These are phyloP conservation scores for Amesomyces nigricolor DNA, from an alignment of 2,329 filamentous ascomycete species.

Conservation along the genomic window DNA sequence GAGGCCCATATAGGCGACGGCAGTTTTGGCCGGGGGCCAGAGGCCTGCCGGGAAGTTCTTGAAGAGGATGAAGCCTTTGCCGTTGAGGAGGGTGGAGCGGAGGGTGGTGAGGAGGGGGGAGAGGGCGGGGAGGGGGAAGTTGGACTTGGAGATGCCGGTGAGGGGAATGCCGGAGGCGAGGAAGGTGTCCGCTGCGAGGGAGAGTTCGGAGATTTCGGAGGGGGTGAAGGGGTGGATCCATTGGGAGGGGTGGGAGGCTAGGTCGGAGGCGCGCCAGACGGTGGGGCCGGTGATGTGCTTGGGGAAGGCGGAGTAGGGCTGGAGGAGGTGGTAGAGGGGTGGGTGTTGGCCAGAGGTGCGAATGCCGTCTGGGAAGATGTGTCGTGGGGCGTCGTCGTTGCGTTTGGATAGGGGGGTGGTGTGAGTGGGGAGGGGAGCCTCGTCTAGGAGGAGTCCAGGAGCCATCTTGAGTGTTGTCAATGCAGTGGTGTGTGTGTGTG, in stretches of 20 bases:
- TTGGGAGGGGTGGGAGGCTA: conserved; percentile 54
- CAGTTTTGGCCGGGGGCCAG: conserved; percentile 76
- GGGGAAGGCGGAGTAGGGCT: conserved; percentile 65
- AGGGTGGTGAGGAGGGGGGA: conserved; percentile 33
- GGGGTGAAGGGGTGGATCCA: conserved; percentile 68
- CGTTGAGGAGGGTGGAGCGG: conserved; percentile 54
- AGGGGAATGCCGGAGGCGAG: conserved; percentile 58
- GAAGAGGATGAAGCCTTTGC: conserved; percentile 86
- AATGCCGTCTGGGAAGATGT: conserved; percentile 44
- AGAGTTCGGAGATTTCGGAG: conserved; percentile 63
- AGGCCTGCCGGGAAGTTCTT: conserved; percentile 71
- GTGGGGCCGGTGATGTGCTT: conserved; percentile 65
- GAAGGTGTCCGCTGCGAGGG: conserved; percentile 62
- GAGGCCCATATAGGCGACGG: conserved; percentile 85
- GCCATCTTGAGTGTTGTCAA: conserved; percentile 22
- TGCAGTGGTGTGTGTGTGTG: background rate
- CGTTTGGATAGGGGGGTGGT: conserved; percentile 5
- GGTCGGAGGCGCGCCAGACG: conserved; percentile 65
- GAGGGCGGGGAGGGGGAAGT: conserved; percentile 41
- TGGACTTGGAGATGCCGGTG: conserved; percentile 56
- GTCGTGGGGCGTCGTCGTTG: conserved; percentile 32
- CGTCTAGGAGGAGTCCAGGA: conserved; percentile 26
- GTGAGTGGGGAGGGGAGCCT: conserved; percentile 8
- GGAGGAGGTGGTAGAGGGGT: conserved; percentile 60
- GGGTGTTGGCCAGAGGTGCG: conserved; percentile 63